Base-by-base conservation (phyloP, 768 basidiomycete genomes). In the Amanita thiersii region DNA sequence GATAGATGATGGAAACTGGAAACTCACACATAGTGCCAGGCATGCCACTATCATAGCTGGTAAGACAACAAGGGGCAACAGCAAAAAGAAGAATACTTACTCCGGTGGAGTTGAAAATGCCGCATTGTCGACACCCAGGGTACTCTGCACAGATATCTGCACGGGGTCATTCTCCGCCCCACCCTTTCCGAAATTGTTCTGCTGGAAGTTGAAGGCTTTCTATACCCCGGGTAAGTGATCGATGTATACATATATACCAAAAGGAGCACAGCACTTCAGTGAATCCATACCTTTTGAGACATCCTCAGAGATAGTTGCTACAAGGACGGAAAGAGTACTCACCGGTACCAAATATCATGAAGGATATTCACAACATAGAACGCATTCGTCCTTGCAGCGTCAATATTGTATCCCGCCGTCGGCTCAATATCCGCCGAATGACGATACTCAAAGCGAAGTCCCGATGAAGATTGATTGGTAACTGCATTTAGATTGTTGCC, bases 321-420 rank as follows among this genome's bases (percentile, higher is more conserved):
- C 18, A 17, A 30, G 1, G 12, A 17, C 5, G 29, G 40, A 26
- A 9, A 21, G 15, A 35, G 8, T 26, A n/a, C 18, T 30, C 47
- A 52, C 5, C 52, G 52, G 47, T 61, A 59, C 5, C 55, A 46
- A 21, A 59, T 47, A 51, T 79, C 77, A 55, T 81, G 77, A 48
- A 75, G 62, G 40, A 64, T 62, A 64, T 81, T 81, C 55, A 71
- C 68, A 30, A 78, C 55, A 57, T 76, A 81, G 61, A 80, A 80
- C 8, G 64, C 64, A 47, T 73, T 73, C 5, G 68, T 68, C n/a
- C 69, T 61, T 2, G 75, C 76, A 19, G 75, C 69, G 39, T 75
- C 64, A 39, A 72, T 45, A 55, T 78, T 75, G 38, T 40, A 64
- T 3, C 48, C 40, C 42, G 55, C 60, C 33, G 56, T 70, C 19